Evolutionary conservation across 495 filamentous ascomycete species (phyloP), one percentile per base, ranked within the genome.

Genomic region (Aspergillus mulundensis): DNA sequence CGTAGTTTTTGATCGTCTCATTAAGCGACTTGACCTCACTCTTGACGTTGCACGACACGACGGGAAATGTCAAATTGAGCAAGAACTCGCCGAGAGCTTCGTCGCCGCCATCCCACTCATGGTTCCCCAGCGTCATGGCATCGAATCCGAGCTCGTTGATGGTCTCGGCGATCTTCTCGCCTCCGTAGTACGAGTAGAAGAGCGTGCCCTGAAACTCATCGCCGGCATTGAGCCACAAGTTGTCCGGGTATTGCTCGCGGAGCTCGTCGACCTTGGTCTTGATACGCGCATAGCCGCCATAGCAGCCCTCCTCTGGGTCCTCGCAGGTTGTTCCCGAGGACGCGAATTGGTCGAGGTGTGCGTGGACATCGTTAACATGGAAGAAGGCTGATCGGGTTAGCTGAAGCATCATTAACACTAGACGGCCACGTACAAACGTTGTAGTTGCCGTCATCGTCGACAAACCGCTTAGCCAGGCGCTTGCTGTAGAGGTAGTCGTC

Each of bases 401-500:
- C 46, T 34, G n/a, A n/a, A n/a, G n/a, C n/a, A n/a, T n/a, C n/a
- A n/a, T n/a, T n/a, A n/a, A 36, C 32, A 36, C 12, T 36, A 36
- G 32, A 4, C 12, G 28, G 28, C 11, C 12, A 50, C 47, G 3
- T 38, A 50, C 47, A 50, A 18, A 50, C 18, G 30, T 50, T 50
- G 47, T 50, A 50, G 32, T 50, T 19, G 30, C 47, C 47, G 5
- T 50, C 47, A 15, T 50, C 32, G 18, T 50, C 47, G 3, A 50
- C 30, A 23, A 50, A 50, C 12, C 47, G 30, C 47, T 50, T 50
- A 18, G 47, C 32, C 3, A 50, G 30, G 5, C 47, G 47, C 10
- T 21, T 50, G 47, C 47, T 50, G 32, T 50, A 50, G 47, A 50
- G 47, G 30, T 50, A 50, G 30, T 50, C 47, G 18, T 50, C 47